Base-by-base conservation (phyloP, 768 basidiomycete species). In the Collybiopsis luxurians region DNA sequence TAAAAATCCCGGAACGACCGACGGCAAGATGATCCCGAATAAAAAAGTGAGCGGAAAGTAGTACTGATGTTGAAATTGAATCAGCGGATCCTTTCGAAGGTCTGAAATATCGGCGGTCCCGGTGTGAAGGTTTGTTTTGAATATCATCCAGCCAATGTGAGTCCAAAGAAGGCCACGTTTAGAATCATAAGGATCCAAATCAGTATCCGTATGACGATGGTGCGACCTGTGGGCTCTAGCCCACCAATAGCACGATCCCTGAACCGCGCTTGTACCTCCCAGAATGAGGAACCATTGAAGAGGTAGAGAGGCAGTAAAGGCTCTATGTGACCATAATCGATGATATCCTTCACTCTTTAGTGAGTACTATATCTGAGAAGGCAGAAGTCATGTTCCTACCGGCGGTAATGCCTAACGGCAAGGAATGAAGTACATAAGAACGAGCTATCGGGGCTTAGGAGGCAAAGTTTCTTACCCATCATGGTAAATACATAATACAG, bases 231-330 rank as follows among this genome's bases (percentile, higher is more conserved):
- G 91, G 7, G 87, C 82, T 48, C 87, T 80, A 15, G 87, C 83
- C 91, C 91, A 94, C 90, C 90, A 94, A 66, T 82, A 85, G 71
- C 90, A 90, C 13, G 90, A 92, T 0, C 91, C 91, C 72, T 94
- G 86, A 2, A 92, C 89, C 3, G 90, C 89, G 66, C 90, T 92
- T 30, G 87, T 83, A 7, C 91, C 91, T 2, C 86, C 89, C 45
- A 83, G 74, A 9, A 90, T 78, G 31, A 93, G 78, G 66, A 86
- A 81, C 48, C 84, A 71, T 66, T 89, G 89, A 15, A 94, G 79
- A 27, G 84, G 81, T n/a, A 75, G 68, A 36, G 84, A 83, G 4
- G 90, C 91, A 58, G 87, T 86, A 69, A 90, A 94, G 1, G 89
- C 85, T 51, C 91, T 81, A 67, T 94, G 91, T 2, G 91, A 90